These are phyloP conservation scores for Jamesozyma spencerorum DNA, from an alignment of 805 yeast genomes.

Conservation along the genomic window DNA sequence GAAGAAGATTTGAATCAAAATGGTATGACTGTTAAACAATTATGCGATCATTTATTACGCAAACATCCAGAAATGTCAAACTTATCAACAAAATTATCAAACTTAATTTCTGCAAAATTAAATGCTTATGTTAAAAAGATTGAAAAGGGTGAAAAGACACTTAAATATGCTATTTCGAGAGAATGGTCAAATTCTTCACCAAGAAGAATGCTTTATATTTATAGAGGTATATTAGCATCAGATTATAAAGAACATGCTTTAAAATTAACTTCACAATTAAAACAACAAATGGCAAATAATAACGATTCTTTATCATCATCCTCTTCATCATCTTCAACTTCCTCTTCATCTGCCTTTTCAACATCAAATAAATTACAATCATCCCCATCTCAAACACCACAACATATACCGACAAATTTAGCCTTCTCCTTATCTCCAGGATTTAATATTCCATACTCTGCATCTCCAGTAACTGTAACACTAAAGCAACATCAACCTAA, in stretches of 20 bases:
- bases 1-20: conserved; percentile 59
- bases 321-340: too few species aligned
- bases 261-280: conserved; percentile 34
- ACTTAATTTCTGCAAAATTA: conserved; percentile 70
- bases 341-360: too few species aligned
- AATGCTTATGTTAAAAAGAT: conserved; percentile 80
- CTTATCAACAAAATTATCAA: conserved; percentile 69
- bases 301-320: background rate
- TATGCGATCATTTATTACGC: conserved; percentile 65
- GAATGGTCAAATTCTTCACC: conserved; percentile 92
- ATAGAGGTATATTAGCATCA: conserved; percentile 67
- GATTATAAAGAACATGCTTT: conserved; percentile 68
- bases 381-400: background rate
- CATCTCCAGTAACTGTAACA: conserved; percentile 75
- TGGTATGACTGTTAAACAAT: conserved; percentile 87
- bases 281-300: conserved; percentile 14
- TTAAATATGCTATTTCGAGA: conserved; percentile 67
- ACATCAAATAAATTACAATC: background rate
- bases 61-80: conserved; percentile 80
- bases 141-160: conserved; percentile 69
- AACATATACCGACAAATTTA: conserved; percentile 8
- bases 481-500: conserved; percentile 8
- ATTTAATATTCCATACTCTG: conserved; percentile 52
- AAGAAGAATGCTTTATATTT: conserved; percentile 79
- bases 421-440: conserved; percentile 24